Conservation (phyloP, 179 eudicot genomes). For the Camellia oleifera region DNA sequence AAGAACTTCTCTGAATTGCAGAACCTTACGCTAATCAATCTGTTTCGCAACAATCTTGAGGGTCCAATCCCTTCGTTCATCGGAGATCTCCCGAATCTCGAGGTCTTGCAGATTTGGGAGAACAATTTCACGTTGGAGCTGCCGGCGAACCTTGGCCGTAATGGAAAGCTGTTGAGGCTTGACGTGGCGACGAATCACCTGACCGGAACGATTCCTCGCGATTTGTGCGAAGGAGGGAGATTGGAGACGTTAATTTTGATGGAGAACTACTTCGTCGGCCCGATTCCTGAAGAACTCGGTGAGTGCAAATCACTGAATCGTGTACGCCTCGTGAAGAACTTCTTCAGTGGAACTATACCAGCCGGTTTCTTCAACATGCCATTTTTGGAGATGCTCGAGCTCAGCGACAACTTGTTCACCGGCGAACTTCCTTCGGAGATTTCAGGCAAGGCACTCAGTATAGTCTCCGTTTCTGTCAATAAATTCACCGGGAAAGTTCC, state of each 20-base stretch:
- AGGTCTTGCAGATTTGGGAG: conserved; percentile 55
- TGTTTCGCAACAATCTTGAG: conserved; percentile 50
- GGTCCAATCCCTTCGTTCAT: conserved; percentile 58
- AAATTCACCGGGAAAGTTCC: conserved; percentile 55
- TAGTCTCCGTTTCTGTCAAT: conserved; percentile 53
- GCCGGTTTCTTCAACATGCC: conserved; percentile 67
- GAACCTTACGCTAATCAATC: conserved; percentile 43
- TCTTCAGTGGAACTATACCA: conserved; percentile 62
- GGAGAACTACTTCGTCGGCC: conserved; percentile 62
- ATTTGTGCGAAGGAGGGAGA: conserved; percentile 53
- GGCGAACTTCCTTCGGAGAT: conserved; percentile 64
- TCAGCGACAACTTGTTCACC: conserved; percentile 54
- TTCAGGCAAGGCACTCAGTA: conserved; percentile 30
- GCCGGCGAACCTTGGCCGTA: conserved; percentile 61
- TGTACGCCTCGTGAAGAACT: conserved; percentile 50
- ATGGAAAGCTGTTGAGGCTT: conserved; percentile 35
- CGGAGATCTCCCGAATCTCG: conserved; percentile 61
- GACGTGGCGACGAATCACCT: conserved; percentile 59
- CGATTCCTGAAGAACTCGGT: conserved; percentile 65
- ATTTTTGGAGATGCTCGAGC: conserved; percentile 39
- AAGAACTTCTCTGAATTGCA: conserved; percentile 32
- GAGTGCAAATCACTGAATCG: conserved; percentile 52
- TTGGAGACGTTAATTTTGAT: conserved; percentile 41
- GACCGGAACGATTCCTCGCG: conserved; percentile 59
- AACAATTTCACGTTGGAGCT: conserved; percentile 59